These are phyloP conservation scores for Pleurozium schreberi DNA, from an alignment of 225 moss, liverwort and hornwort species.

Conservation along the genomic window DNA sequence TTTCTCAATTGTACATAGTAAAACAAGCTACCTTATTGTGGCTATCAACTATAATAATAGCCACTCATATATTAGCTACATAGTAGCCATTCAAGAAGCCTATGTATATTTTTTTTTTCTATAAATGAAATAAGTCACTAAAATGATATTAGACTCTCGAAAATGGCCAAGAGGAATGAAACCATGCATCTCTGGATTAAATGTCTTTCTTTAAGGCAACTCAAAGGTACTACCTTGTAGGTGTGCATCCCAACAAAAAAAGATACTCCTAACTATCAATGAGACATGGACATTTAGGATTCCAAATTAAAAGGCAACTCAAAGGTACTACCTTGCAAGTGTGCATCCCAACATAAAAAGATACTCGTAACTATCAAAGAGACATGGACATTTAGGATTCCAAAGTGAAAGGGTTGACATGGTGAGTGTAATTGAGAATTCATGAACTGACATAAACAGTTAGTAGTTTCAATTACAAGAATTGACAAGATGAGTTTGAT, in stretches of 20 bases:
- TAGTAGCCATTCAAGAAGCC: not conserved
- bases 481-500: not conserved
- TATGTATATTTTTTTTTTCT: too few relatives aligned
- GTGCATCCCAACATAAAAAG: accelerated
- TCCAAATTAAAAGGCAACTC: accelerated
- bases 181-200: accelerated
- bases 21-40: accelerated
- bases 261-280: accelerated
- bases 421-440: accelerated
- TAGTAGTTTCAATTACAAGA: accelerated
- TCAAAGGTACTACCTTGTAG: not conserved
- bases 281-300: not conserved
- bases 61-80: too few relatives aligned
- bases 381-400: not conserved
- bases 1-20: not conserved
- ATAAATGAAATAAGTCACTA: not conserved
- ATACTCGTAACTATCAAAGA: accelerated
- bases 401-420: not conserved
- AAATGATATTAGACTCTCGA: accelerated
- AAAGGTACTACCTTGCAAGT: accelerated
- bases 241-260: accelerated
- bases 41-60: not conserved
- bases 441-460: too few relatives aligned
- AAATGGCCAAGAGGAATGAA: not conserved
- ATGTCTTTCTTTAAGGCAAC: accelerated